Evolutionary conservation across 2,329 filamentous ascomycete genomes (phyloP).

Genomic region (Fusarium metavorans): DNA sequence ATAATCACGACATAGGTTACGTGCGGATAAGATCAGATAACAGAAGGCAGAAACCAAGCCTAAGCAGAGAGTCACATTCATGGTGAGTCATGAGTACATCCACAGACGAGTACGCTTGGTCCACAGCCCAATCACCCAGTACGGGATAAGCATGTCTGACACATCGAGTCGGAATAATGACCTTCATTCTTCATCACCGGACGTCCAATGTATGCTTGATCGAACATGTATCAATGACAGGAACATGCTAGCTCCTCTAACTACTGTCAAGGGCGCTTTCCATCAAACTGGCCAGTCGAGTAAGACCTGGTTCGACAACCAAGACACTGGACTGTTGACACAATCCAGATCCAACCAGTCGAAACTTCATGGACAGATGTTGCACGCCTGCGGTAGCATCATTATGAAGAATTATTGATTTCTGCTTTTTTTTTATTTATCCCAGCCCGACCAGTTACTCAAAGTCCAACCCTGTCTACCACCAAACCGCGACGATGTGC

Average conservation of each 20-base stretch:
- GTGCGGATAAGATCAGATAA: neutral
- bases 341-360: neutral
- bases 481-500: neutral
- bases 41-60: neutral
- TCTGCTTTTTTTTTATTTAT: no score
- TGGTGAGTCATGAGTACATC: neutral
- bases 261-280: neutral
- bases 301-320: neutral
- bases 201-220: neutral
- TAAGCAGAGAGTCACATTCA: neutral
- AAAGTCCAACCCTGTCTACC: neutral
- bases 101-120: neutral
- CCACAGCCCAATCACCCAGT: neutral
- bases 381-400: no score
- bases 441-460: neutral
- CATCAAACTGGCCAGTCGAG: neutral
- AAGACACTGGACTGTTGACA: neutral
- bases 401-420: no score
- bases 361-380: no score
- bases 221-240: neutral
- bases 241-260: neutral
- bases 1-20: neutral
- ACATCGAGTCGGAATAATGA: neutral
- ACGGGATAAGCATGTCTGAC: neutral
- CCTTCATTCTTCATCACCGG: neutral